Evolutionary conservation across 192 early-diverging fungal species (phyloP).

Genomic region (Geosiphon pyriformis): DNA sequence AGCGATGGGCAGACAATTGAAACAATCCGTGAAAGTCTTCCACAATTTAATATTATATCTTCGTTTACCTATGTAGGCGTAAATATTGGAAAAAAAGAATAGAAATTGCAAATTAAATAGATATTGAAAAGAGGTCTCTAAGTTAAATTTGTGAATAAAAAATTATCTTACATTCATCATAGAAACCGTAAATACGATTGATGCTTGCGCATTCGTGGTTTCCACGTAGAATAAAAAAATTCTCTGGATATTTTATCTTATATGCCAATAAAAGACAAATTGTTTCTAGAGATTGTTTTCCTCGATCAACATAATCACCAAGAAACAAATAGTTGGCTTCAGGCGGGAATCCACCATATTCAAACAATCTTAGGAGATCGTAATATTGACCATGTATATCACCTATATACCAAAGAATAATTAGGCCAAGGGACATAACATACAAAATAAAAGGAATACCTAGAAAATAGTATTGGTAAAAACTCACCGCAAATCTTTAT

Average conservation of each 20-base stretch:
- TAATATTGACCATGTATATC: slow-evolving; percentile 96
- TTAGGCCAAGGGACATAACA: no score
- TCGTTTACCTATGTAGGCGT: slow-evolving; percentile 94
- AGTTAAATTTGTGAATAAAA: neutral
- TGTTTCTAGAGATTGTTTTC: slow-evolving; percentile 97
- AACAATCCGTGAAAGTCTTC: slow-evolving; percentile 99
- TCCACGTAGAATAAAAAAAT: slow-evolving; percentile 98
- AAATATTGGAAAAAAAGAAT: no score
- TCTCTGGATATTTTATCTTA: slow-evolving; percentile 99
- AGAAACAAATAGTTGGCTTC: slow-evolving; percentile 96
- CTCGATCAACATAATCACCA: slow-evolving; percentile 97
- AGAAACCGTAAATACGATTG: slow-evolving; percentile 98
- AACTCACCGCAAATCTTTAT: slow-evolving; percentile 91
- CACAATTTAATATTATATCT: slow-evolving; percentile 98
- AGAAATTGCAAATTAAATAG: slow-evolving; percentile 1
- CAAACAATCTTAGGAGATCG: slow-evolving; percentile 90
- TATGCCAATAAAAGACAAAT: slow-evolving; percentile 95
- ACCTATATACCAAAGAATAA: slow-evolving; percentile 29
- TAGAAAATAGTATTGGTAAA: neutral
- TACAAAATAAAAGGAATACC: no score
- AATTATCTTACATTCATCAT: slow-evolving; percentile 81
- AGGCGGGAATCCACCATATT: slow-evolving; percentile 94
- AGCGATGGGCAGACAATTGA: slow-evolving; percentile 96
- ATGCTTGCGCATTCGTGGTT: slow-evolving; percentile 98
- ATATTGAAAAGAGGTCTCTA: neutral